Percentiles rank a stretch among this genome's conserved stretches.
Conservation (phyloP, 192 early-diverging fungal genomes). For the Geranomyces michiganensis region DNA sequence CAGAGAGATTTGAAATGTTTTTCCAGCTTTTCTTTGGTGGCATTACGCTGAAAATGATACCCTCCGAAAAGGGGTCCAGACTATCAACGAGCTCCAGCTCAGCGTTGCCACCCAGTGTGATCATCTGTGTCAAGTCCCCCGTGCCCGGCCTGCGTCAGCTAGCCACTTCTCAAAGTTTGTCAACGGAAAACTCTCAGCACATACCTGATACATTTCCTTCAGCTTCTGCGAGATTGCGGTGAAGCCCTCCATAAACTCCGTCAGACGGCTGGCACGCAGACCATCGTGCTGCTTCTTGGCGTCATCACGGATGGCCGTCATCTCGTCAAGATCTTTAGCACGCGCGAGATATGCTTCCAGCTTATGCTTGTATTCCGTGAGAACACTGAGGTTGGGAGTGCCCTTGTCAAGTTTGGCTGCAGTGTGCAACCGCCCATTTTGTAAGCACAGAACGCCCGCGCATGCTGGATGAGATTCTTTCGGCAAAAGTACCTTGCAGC, state of each 20-base stretch:
- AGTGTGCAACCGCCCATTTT: too few species aligned
- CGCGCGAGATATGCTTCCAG: conserved; percentile 73
- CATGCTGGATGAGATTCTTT: too few species aligned
- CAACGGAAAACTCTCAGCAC: not conserved
- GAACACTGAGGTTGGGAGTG: conserved; percentile 83
- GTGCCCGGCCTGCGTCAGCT: too few species aligned
- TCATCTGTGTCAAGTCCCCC: conserved; percentile 65
- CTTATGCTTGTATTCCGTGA: conserved; percentile 84
- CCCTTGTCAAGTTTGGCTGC: conserved; percentile 51
- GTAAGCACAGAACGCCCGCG: too few species aligned
- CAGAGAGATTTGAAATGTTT: conserved; percentile 98
- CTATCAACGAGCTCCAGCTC: conserved; percentile 96
- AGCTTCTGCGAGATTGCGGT: conserved; percentile 88
- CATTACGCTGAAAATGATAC: conserved; percentile 98
- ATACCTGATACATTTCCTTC: conserved; percentile 98
- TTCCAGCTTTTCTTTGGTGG: conserved; percentile 99
- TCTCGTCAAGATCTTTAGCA: conserved; percentile 73
- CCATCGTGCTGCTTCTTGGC: conserved; percentile 75
- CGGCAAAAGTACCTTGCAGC: conserved; percentile 58
- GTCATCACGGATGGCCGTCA: conserved; percentile 72
- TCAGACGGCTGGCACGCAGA: conserved; percentile 75
- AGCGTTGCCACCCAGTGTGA: conserved; percentile 96
- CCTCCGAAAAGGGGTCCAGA: conserved; percentile 98
- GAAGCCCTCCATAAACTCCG: conserved; percentile 96
- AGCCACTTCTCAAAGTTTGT: too few species aligned